Conservation (phyloP, 2,329 filamentous ascomycete genomes). For the Diaporthe sp. region DNA sequence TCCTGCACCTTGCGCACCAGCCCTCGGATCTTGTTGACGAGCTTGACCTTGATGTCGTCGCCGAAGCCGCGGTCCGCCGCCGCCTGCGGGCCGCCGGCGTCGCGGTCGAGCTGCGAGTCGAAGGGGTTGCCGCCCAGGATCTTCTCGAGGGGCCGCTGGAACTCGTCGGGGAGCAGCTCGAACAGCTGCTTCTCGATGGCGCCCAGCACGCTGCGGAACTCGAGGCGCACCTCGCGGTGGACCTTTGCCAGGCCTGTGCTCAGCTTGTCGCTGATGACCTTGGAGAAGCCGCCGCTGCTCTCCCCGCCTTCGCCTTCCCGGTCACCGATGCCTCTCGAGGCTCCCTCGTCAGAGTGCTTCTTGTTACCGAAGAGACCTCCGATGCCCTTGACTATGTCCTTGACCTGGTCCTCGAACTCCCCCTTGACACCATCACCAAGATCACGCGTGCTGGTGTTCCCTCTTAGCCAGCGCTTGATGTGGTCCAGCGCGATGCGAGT, state of each 20-base stretch:
- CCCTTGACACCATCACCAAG: slow-evolving; percentile 59
- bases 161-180: slow-evolving; percentile 58
- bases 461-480: slow-evolving; percentile 61
- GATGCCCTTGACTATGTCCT: slow-evolving; percentile 57
- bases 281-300: slow-evolving; percentile 56
- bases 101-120: slow-evolving; percentile 53
- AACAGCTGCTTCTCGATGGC: slow-evolving; percentile 61
- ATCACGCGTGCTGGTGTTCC: slow-evolving; percentile 57
- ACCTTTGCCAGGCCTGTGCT: slow-evolving; percentile 60
- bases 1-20: slow-evolving; percentile 62
- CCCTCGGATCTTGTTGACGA: slow-evolving; percentile 59
- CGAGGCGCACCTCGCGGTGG: slow-evolving; percentile 60
- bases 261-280: slow-evolving; percentile 61
- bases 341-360: slow-evolving; percentile 49
- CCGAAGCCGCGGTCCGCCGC: slow-evolving; percentile 56
- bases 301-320: slow-evolving; percentile 47
- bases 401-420: slow-evolving; percentile 56
- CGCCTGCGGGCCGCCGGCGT: slow-evolving; percentile 40
- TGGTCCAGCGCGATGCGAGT: slow-evolving; percentile 61
- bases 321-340: slow-evolving; percentile 51
- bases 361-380: slow-evolving; percentile 58
- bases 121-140: slow-evolving; percentile 63
- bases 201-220: slow-evolving; percentile 61
- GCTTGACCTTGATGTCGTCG: slow-evolving; percentile 60
- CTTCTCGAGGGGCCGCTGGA: slow-evolving; percentile 60